Base-by-base conservation (phyloP, 306 rosid genomes). In the Dalbergia cochinchinensis region DNA sequence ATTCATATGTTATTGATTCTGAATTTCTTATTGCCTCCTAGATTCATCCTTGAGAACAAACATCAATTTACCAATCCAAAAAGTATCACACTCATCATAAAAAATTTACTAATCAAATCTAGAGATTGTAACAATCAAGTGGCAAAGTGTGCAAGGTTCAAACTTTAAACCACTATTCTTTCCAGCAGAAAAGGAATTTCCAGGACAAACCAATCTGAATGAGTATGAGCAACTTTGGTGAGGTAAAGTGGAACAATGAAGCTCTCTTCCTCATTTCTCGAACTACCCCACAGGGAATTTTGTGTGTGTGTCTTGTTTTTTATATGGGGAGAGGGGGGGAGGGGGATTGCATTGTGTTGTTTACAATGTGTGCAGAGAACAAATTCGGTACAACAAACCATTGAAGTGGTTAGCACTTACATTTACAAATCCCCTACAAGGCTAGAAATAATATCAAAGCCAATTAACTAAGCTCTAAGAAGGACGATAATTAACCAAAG, bases 381-480 rank as follows among this genome's bases (percentile, higher is more conserved):
- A 77, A 42, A 69, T 41, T 53, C 13, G 7, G 19, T 16, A 63
- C 50, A 73, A 12, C 4, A 26, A 61, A 71, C 61, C 59, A 74
- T 53, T 48, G 39, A 62, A 50, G 60, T 59, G 26, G 61, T 42
- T 13, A 53, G 45, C 9, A 37, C 14, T 8, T 22, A 20, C 44
- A 57, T 60, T 14, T 63, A 51, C 12, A 61, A 65, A 59, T 72
- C 48, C 47, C 3, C 61, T 31, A 50, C 37, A 79, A 69, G 35
- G 77, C 77, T 37, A 61, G 39, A 82, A 37, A 78, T 54, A 14
- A 44, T 33, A 74, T 41, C 33, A 62, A 11, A 60, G 34, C 11
- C 65, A 7, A 45, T 15, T 11, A 5, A 68, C 19, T 42, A 22
- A 31, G 45, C 51, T 22, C 39, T 50, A 9, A 14, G 10, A 31